Base-by-base conservation (phyloP, 2,329 filamentous ascomycete genomes). In the Magnaporthiopsis incrustans region DNA sequence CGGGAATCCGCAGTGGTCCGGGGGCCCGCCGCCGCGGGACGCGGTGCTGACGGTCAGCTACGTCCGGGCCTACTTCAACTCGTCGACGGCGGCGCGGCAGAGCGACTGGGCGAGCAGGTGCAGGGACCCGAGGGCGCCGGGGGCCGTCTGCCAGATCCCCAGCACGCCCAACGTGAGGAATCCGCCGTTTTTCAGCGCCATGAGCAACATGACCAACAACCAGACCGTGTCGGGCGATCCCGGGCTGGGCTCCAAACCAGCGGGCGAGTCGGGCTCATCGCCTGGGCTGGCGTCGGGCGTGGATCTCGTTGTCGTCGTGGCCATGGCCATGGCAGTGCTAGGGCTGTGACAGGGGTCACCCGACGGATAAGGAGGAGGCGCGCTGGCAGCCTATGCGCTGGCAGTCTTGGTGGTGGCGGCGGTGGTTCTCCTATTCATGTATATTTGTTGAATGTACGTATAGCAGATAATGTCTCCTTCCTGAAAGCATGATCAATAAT, bases 1-100 rank as follows among this genome's bases (percentile, higher is more conserved):
- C 68, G 90, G 90, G 44, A 88, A 92, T 71, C 72, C 79, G 7
- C 71, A 78, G 1, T 94, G 90, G 90, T 89, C 87, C 57, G 85
- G 80, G 15, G 90, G 90, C 0, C 90, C 90, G 3, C 90, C 90
- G 0, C 68, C 69, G 0, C 67, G 78, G 44, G 87, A 92, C 69
- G 85, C 89, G 0, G 75, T 81, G 25, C 78, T 91, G 69, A 84
- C 81, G 8, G 80, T 93, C 30, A 83, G 80, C 53, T 92, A 92
- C 70, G 82, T 92, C 65, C 91, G 90, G 73, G 87, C 87, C 0
- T 94, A 93, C 74, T 94, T 92, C 78, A 93, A 93, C 77, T 87
- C 87, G 22, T 87, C 87, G 3, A 69, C 78, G 26, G 67, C 69
- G 2, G 67, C 71, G 64, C 72, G 81, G 22, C 72, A 77, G 60